Percentiles rank a stretch among this genome's conserved stretches.
phyloP scores from a whole-genome alignment of 345 rosid species.

The Arabis hirsuta region DNA sequence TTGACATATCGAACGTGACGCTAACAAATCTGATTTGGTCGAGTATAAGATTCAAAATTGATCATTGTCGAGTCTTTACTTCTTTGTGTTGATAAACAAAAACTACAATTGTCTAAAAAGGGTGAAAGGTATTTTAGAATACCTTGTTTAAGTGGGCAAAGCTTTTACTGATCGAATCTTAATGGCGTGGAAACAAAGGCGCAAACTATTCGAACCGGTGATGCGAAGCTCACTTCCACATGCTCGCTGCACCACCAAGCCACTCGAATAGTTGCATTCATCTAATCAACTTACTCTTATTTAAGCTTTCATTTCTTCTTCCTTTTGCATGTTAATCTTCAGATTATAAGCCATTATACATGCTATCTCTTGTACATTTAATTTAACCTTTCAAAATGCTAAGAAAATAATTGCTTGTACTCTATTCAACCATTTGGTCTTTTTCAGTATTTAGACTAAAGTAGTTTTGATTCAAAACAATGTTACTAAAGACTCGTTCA shows the following conservation, averaged over 20 bases:
- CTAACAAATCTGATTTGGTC: no score
- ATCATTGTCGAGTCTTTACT: no score
- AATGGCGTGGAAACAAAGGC: not conserved
- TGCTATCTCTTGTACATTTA: no score
- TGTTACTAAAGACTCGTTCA: constrained; percentile 46
- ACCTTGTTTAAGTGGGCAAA: not conserved
- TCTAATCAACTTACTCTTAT: not conserved
- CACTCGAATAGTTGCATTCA: constrained; percentile 19
- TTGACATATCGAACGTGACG: no score
- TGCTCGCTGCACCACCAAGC: constrained; percentile 29
- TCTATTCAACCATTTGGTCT: constrained; percentile 1
- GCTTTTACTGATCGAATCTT: not conserved
- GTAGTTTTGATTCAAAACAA: constrained; percentile 6
- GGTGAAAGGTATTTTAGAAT: constrained; percentile 16
- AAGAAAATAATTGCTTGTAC: not conserved
- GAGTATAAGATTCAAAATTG: no score
- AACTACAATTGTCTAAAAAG: not conserved
- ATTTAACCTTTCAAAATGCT: not conserved
- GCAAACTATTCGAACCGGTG: constrained; percentile 18
- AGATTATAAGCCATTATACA: not conserved
- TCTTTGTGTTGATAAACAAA: no score
- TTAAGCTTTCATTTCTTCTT: constrained; percentile 2
- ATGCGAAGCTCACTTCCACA: constrained; percentile 3
- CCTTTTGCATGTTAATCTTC: not conserved
- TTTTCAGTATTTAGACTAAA: constrained; percentile 12